Evolutionary conservation across 2,329 filamentous ascomycete species (phyloP).

Genomic region (Cordyceps pruinosa): DNA sequence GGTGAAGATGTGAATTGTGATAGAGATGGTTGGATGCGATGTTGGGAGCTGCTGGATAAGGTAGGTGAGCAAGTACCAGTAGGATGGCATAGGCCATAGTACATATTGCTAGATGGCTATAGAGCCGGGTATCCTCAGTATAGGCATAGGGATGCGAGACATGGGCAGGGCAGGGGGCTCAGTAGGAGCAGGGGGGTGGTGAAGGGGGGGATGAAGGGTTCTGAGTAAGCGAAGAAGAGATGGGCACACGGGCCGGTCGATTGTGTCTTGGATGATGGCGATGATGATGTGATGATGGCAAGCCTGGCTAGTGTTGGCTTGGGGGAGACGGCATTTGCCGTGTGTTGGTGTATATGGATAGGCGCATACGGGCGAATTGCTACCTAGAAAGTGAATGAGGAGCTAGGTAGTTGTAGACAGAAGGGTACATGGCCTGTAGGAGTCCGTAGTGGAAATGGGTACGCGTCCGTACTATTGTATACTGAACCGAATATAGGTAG

Average conservation of each 20-base stretch:
- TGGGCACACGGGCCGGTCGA: background rate
- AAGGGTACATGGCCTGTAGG: too few relatives aligned
- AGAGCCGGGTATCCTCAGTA: background rate
- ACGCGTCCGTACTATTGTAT: too few relatives aligned
- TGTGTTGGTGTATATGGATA: too few relatives aligned
- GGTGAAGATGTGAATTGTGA: background rate
- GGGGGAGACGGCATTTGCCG: background rate
- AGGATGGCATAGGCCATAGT: background rate
- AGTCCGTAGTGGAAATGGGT: too few relatives aligned
- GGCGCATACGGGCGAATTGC: too few relatives aligned
- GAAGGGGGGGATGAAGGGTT: background rate
- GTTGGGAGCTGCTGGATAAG: background rate
- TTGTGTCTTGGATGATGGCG: background rate
- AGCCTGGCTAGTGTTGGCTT: background rate
- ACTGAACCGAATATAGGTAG: too few relatives aligned
- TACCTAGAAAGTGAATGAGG: background rate
- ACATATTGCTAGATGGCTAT: too few relatives aligned
- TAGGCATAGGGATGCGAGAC: too few relatives aligned
- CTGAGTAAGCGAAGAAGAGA: background rate
- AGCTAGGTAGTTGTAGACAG: background rate
- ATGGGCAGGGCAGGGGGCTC: background rate
- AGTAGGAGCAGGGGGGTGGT: background rate
- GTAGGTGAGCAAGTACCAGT: background rate
- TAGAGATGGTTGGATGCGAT: background rate
- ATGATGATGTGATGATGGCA: background rate